Conservation (phyloP, 2,329 filamentous ascomycete genomes). For the Monascus ruber region DNA sequence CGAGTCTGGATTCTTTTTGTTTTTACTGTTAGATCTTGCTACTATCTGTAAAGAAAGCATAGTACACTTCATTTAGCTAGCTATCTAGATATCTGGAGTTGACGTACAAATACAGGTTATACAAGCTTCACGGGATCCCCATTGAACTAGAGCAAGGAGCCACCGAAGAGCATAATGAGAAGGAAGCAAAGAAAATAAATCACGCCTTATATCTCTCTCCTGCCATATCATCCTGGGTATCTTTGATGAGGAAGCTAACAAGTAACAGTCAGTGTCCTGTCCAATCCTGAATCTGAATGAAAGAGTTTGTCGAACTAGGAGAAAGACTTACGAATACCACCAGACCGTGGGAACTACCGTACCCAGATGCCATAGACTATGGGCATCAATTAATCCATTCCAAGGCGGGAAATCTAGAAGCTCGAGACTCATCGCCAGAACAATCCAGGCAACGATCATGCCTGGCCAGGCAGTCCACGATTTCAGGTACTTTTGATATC, state of each 20-base stretch:
- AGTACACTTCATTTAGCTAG: no score
- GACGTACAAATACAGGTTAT: no score
- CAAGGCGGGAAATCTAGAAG: constrained; percentile 85
- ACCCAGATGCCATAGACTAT: constrained; percentile 90
- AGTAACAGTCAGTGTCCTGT: no score
- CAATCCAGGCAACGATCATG: constrained; percentile 81
- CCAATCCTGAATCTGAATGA: no score
- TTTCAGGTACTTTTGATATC: constrained; percentile 60
- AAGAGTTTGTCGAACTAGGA: not conserved
- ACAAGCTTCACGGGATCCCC: no score
- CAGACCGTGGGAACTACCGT: constrained; percentile 79
- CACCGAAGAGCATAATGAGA: no score
- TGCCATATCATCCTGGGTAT: constrained; percentile 71
- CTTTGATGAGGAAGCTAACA: constrained; percentile 70
- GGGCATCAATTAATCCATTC: constrained; percentile 74
- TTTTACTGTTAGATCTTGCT: no score
- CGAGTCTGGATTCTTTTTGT: no score
- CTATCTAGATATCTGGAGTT: no score
- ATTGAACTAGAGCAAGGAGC: no score
- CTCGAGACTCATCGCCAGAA: constrained; percentile 90
- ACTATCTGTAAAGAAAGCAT: no score
- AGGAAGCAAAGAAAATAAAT: constrained; percentile 2
- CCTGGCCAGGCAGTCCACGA: constrained; percentile 84
- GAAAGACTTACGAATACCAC: constrained; percentile 77
- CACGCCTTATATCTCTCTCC: constrained; percentile 61